A percentile compares a stretch with the other conserved stretches of the same genome.
phyloP scores from a whole-genome alignment of 352 stramenopile genomes.

The Phytopythium helicoides region DNA sequence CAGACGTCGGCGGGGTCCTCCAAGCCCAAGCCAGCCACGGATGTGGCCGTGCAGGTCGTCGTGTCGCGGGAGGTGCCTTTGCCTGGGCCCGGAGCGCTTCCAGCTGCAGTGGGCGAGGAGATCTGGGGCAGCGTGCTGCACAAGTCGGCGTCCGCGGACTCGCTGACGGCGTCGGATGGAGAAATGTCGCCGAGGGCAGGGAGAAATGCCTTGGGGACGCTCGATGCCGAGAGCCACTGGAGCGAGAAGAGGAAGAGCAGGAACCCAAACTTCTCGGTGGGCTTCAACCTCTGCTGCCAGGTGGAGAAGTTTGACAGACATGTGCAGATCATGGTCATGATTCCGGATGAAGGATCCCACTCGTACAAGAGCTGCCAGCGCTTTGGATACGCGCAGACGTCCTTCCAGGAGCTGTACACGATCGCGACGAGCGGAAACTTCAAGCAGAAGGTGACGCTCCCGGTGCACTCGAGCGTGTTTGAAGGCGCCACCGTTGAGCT shows the following conservation, averaged over 20 bases:
- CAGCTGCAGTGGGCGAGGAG: not conserved
- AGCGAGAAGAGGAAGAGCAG: conserved; percentile 64
- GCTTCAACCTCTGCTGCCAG: conserved; percentile 58
- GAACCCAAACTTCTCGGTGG: conserved; percentile 66
- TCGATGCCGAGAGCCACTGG: conserved; percentile 65
- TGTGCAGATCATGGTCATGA: conserved; percentile 75
- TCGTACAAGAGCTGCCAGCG: conserved; percentile 64
- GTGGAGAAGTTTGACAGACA: conserved; percentile 53
- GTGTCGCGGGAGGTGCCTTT: conserved; percentile 50
- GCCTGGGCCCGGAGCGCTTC: conserved; percentile 3
- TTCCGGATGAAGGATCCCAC: conserved; percentile 63
- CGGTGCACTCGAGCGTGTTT: conserved; percentile 56
- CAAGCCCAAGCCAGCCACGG: conserved; percentile 43
- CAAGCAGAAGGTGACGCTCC: conserved; percentile 60
- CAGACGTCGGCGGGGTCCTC: conserved; percentile 23
- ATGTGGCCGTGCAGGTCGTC: conserved; percentile 72
- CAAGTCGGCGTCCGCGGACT: conserved; percentile 5
- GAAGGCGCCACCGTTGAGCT: conserved; percentile 65
- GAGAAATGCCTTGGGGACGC: conserved; percentile 12
- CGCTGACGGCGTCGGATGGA: not conserved
- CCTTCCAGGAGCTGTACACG: conserved; percentile 74
- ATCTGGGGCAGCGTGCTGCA: conserved; percentile 5
- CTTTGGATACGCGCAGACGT: conserved; percentile 72
- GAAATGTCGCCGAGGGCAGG: conserved; percentile 1
- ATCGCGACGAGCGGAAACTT: conserved; percentile 59